Evolutionary conservation across 2,329 filamentous ascomycete genomes (phyloP), one percentile per base, ranked within the genome.

Genomic region (Byssoonygena ceratinophila): DNA sequence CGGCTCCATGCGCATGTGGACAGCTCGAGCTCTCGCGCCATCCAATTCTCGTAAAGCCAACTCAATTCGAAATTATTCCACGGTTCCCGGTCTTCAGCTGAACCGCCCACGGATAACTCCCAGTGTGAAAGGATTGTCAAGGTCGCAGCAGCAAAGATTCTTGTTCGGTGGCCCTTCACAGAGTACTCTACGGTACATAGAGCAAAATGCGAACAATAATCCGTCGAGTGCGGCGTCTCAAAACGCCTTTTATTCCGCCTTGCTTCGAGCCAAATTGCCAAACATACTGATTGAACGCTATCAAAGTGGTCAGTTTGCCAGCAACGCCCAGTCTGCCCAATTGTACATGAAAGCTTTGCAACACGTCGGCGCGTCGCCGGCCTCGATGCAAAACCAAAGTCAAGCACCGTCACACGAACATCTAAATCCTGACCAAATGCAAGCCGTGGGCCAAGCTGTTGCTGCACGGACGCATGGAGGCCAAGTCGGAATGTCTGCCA

Each of bases 201-300:
- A 98, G 71, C 85, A 90, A 66, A 85, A 86, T 22, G 94, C 92
- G 34, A 98, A 97, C 71, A 85, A 88, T 68, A 94, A 95, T 62
- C 88, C 92, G 1, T 79, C 76, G 55, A 97, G 88, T 68, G 84
- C 89, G 25, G 85, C 85, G 40, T 83, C 89, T 18, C 92, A 98
- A 68, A 92, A 91, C 66, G 84, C 87, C 14, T 96, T 98, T 68
- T 98, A 98, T 66, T 85, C 91, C 65, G 84, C 90, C 43, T 79
- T 98, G 12, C 76, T 96, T 52, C 85, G 86, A 65, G 89, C 91
- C 48, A 92, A 94, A 63, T 90, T 96, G 85, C 87, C 91, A 16
- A 84, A 89, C 48, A 94, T 98, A 57, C 75, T 98, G 53, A 79
- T 96, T 55, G 89, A 97, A 69, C 79, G 92, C 62, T 92, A 95